phyloP scores from a whole-genome alignment of 305 asterid species.

The Solanum hybrid region DNA sequence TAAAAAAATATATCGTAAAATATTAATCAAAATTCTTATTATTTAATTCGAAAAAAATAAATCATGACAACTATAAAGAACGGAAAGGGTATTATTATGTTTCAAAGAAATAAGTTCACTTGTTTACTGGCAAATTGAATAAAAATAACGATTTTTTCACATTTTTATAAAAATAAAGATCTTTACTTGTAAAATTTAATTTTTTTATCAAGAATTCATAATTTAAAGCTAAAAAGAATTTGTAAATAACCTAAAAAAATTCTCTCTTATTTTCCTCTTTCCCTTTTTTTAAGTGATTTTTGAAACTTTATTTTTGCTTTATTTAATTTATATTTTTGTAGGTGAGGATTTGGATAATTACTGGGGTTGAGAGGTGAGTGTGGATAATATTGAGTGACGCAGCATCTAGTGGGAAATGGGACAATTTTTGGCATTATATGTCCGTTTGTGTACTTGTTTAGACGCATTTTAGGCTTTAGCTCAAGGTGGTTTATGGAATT shows the following conservation, averaged over 20 bases:
- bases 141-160: neutral
- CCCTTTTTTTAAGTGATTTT: neutral
- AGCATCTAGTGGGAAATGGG: neutral
- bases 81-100: neutral
- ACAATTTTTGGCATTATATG: neutral
- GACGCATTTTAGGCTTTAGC: neutral
- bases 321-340: neutral
- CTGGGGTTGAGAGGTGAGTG: neutral
- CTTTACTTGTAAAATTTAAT: neutral
- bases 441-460: neutral
- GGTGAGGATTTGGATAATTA: neutral
- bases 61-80: neutral
- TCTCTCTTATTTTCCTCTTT: neutral
- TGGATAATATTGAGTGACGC: constrained; percentile 1
- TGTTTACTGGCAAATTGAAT: neutral
- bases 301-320: neutral
- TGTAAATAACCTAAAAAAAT: neutral
- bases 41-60: neutral
- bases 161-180: neutral
- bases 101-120: neutral
- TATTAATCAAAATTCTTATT: neutral
- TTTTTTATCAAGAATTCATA: neutral
- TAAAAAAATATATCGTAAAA: neutral
- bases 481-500: neutral
- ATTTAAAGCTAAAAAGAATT: neutral